Evolutionary conservation across 2,329 filamentous ascomycete species (phyloP).

Genomic region (Penicillium sp.): DNA sequence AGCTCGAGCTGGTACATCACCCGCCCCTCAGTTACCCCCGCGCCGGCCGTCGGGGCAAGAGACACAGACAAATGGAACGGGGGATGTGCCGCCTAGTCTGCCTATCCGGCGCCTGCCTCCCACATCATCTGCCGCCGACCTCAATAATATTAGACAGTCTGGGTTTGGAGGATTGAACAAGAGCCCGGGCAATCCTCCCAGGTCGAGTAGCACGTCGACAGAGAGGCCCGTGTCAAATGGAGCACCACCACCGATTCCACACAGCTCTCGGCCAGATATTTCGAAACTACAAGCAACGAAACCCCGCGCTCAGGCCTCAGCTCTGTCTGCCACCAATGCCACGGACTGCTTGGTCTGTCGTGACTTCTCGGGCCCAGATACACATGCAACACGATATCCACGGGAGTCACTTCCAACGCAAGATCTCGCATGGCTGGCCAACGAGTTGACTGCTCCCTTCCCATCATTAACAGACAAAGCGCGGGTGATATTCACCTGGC

Average conservation of each 20-base stretch:
- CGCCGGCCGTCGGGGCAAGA: slow-evolving; percentile 24
- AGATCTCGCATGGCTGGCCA: slow-evolving; percentile 70
- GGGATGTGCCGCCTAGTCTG: slow-evolving; percentile 16
- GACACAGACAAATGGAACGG: slow-evolving; percentile 14
- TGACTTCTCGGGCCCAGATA: slow-evolving; percentile 81
- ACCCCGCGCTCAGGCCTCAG: slow-evolving; percentile 36
- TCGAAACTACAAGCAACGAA: slow-evolving; percentile 55
- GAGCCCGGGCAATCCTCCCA: slow-evolving; percentile 11
- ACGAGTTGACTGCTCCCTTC: slow-evolving; percentile 75
- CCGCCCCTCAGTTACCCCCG: slow-evolving; percentile 21
- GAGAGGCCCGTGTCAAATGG: slow-evolving; percentile 19
- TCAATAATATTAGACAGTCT: slow-evolving; percentile 42
- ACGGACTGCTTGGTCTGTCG: slow-evolving; percentile 72
- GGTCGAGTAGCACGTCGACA: slow-evolving; percentile 17
- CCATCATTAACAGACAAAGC: slow-evolving; percentile 84
- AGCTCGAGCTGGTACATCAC: slow-evolving; percentile 11
- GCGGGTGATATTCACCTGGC: slow-evolving; percentile 88
- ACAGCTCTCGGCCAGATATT: slow-evolving; percentile 57
- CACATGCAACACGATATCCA: slow-evolving; percentile 73
- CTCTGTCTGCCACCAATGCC: slow-evolving; percentile 13
- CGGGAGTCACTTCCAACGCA: slow-evolving; percentile 66
- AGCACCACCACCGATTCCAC: slow-evolving; percentile 52
- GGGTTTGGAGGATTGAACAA: slow-evolving; percentile 51
- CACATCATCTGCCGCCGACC: slow-evolving; percentile 30
- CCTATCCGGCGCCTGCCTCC: slow-evolving; percentile 35